phyloP scores from a whole-genome alignment of 2,329 filamentous ascomycete species.

The Clonostachys rhizophaga region DNA sequence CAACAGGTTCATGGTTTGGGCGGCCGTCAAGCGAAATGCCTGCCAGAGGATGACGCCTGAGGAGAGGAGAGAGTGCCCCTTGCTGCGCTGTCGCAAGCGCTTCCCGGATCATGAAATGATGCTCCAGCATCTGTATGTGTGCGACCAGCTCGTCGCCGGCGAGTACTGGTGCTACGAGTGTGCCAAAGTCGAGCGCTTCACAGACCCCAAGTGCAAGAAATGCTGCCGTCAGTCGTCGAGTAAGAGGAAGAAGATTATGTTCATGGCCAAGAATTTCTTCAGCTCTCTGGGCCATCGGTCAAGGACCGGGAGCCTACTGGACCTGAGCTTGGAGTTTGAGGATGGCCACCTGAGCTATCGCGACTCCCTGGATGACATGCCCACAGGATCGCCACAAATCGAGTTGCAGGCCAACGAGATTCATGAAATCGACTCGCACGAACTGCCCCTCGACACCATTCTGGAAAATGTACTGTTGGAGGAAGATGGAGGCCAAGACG shows the following conservation, averaged over 20 bases:
- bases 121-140: constrained; percentile 46
- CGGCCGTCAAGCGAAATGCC: constrained; percentile 48
- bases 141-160: constrained; percentile 39
- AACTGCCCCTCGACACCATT: constrained; percentile 21
- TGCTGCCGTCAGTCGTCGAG: constrained; percentile 44
- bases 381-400: constrained; percentile 10
- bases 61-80: constrained; percentile 45
- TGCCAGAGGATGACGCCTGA: constrained; percentile 38
- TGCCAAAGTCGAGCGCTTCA: constrained; percentile 44
- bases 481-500: constrained; percentile 6
- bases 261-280: constrained; percentile 50
- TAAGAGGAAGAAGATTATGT: constrained; percentile 45
- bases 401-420: constrained; percentile 47
- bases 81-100: constrained; percentile 42
- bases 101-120: constrained; percentile 48
- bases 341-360: constrained; percentile 39
- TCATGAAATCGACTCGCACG: constrained; percentile 45
- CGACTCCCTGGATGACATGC: not conserved
- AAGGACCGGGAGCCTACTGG: constrained; percentile 18
- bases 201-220: constrained; percentile 42
- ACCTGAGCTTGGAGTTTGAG: constrained; percentile 16
- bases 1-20: constrained; percentile 52
- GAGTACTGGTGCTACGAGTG: constrained; percentile 55
- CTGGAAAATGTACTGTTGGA: constrained; percentile 8
- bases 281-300: constrained; percentile 44